These are phyloP conservation scores for Penicillium mononematosum DNA, from an alignment of 495 filamentous ascomycete species.

Conservation along the genomic window DNA sequence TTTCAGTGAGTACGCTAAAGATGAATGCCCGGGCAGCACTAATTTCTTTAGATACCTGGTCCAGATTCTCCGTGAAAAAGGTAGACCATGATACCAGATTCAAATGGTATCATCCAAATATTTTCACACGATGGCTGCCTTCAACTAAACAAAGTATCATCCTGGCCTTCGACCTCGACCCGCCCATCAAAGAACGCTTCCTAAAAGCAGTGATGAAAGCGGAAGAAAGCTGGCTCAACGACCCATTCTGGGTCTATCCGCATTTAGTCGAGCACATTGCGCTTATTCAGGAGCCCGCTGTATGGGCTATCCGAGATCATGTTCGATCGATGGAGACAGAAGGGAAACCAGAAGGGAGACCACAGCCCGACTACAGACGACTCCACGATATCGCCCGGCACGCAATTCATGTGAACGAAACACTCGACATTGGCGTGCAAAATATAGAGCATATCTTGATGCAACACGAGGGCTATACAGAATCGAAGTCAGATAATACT, in stretches of 20 bases:
- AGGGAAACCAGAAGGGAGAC: constrained; percentile 24
- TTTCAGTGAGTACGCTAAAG: constrained; percentile 4
- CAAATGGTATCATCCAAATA: constrained; percentile 5
- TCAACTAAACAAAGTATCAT: constrained; percentile 24
- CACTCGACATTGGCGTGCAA: constrained; percentile 33
- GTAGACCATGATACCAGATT: constrained; percentile 4
- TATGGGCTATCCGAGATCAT: constrained; percentile 23
- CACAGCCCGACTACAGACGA: constrained; percentile 22
- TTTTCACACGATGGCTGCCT: constrained; percentile 30
- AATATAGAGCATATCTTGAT: constrained; percentile 32
- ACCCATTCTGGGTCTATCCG: constrained; percentile 21
- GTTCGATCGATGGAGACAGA: constrained; percentile 21
- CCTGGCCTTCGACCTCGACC: constrained; percentile 29
- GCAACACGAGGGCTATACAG: constrained; percentile 21
- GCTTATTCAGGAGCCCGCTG: constrained; percentile 13
- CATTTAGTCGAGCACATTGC: constrained; percentile 20
- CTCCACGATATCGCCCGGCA: constrained; percentile 48
- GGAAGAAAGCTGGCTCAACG: constrained; percentile 4
- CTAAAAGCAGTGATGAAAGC: constrained; percentile 2
- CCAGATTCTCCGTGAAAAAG: constrained; percentile 6
- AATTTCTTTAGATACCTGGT: constrained; percentile 11
- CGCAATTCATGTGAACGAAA: constrained; percentile 44
- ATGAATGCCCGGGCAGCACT: neutral
- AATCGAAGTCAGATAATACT: neutral
- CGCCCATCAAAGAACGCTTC: constrained; percentile 3